Evolutionary conservation across 495 filamentous ascomycete species (phyloP), one percentile per base, ranked within the genome.

Genomic region (Viridothelium virens): DNA sequence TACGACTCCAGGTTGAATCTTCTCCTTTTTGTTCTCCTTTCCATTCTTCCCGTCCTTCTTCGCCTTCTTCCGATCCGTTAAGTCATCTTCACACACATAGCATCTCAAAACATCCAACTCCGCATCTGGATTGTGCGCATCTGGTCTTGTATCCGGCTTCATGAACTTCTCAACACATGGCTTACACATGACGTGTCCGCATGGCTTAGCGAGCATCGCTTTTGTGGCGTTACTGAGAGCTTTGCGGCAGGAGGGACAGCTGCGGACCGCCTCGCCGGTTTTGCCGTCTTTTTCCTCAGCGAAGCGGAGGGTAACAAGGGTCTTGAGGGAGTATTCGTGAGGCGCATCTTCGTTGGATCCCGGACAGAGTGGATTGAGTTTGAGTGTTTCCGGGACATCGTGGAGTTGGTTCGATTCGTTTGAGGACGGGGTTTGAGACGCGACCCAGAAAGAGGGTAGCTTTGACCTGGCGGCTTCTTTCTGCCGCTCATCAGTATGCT

Each of bases 381-480:
- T 81, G 66, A 78, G 76, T 2, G 74, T 73, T 44, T 68, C 66
- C 18, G 25, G 18, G 68, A 88, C 80, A 6, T 81, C 78, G 68
- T 84, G 81, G 7, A 84, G 74, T n/a, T 74, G 68, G 38, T 79
- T 78, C 64, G 74, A 78, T 46, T 73, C 77, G 66, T 82, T 81
- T 2, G 80, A 79, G 0, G 84, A 81, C 0, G 93, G 91, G 0
- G 90, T 94, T 38, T 95, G 79, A 1, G 89, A 89, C 0, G 94
- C 93, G 0, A 95, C 87, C 94, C 94, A 98, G 79, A 97, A 97
- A 2, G 92, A 94, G 0, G 91, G 91, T 0, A 96, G 77, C n/a
- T 84, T 86, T 0, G 86, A 86, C 72, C 89, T 89, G 0, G 84
- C 82, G 0, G 37, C 62, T n/a, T 61, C 61, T 11, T 61, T 53